These are phyloP conservation scores for Berberis vulgaris DNA, from an alignment of 164 flowering plant species.

Conservation along the genomic window DNA sequence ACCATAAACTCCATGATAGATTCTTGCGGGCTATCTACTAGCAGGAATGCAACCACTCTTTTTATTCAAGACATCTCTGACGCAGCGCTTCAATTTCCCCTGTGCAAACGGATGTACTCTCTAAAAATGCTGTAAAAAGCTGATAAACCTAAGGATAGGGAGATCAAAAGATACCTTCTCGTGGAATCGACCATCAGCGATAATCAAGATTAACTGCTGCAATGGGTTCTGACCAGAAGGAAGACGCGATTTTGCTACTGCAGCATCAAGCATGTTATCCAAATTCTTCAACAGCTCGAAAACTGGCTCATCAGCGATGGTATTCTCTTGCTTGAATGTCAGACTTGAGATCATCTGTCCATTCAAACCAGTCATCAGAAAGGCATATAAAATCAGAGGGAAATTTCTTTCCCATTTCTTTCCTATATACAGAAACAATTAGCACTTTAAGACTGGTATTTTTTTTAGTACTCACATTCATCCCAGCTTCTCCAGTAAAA, in stretches of 20 bases:
- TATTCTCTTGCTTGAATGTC: constrained; percentile 89
- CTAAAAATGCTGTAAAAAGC: background rate
- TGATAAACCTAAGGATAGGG: background rate
- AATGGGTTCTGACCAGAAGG: constrained; percentile 85
- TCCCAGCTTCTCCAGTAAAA: constrained; percentile 80
- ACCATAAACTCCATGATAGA: too few species aligned
- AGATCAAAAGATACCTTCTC: constrained; percentile 48
- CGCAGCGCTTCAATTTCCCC: constrained; percentile 67
- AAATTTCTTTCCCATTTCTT: too few species aligned
- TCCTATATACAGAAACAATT: too few species aligned
- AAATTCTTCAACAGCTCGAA: constrained; percentile 69
- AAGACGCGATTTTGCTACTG: constrained; percentile 62
- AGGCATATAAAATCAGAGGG: background rate
- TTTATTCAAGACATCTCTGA: constrained; percentile 44
- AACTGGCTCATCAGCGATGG: constrained; percentile 69
- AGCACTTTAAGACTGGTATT: too few species aligned
- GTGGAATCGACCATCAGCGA: constrained; percentile 85
- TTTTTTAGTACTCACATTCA: constrained; percentile 37
- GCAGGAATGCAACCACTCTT: too few species aligned
- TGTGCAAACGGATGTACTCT: constrained; percentile 9
- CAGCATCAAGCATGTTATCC: constrained; percentile 60
- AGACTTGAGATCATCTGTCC: constrained; percentile 77
- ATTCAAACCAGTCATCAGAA: background rate
- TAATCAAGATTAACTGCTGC: constrained; percentile 84
- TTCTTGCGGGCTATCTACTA: too few species aligned